These are phyloP conservation scores for Davidsoniella eucalypti DNA, from an alignment of 2,329 filamentous ascomycete genomes.

Conservation along the genomic window DNA sequence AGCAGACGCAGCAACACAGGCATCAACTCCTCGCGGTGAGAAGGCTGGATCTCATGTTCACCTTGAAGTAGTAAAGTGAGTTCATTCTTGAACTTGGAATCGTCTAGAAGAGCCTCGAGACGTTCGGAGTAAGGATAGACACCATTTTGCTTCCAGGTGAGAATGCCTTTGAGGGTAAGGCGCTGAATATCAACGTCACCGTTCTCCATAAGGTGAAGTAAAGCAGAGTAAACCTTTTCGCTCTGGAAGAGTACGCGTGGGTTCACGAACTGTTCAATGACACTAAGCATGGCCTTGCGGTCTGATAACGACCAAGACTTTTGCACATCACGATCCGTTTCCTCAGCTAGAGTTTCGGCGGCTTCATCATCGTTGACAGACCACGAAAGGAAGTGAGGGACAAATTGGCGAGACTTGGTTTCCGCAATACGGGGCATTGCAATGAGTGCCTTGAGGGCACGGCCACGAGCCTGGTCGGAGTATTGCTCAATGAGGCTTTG, in stretches of 20 bases:
- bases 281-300: constrained; percentile 62
- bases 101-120: constrained; percentile 72
- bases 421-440: constrained; percentile 64
- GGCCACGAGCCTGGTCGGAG: constrained; percentile 46
- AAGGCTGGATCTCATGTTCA: constrained; percentile 52
- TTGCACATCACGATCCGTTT: constrained; percentile 24
- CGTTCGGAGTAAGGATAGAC: constrained; percentile 71
- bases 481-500: constrained; percentile 38
- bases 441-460: constrained; percentile 64
- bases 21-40: constrained; percentile 60
- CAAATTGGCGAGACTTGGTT: constrained; percentile 66
- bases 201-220: constrained; percentile 64
- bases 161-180: constrained; percentile 63
- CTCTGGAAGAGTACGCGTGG: constrained; percentile 68
- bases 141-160: constrained; percentile 73
- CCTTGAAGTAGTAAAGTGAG: constrained; percentile 75
- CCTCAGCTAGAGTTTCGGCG: constrained; percentile 19
- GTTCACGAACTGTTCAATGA: constrained; percentile 78
- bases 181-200: constrained; percentile 85
- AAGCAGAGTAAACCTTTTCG: constrained; percentile 55
- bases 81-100: constrained; percentile 83
- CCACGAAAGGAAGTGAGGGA: constrained; percentile 78
- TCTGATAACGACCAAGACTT: constrained; percentile 58
- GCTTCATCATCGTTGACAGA: constrained; percentile 35
- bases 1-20: constrained; percentile 74